Conservation (phyloP, 768 basidiomycete genomes). For the Amanita rimosa region DNA sequence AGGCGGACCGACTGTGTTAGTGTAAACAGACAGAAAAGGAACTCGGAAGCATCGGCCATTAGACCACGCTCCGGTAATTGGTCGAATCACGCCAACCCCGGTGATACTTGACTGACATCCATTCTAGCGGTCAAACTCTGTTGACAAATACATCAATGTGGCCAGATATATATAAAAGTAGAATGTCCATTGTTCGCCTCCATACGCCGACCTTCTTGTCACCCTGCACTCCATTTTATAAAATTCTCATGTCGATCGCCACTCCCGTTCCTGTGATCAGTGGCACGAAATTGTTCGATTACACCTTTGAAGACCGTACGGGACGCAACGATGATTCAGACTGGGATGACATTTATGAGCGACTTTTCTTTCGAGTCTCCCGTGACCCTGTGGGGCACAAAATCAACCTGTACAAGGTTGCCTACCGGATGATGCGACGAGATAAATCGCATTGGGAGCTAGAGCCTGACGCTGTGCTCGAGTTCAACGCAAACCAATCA, state of each 20-base stretch:
- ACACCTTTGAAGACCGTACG: conserved; percentile 60
- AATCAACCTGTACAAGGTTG: conserved; percentile 57
- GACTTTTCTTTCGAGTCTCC: conserved; percentile 54
- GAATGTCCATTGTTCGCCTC: not conserved
- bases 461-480: conserved; percentile 46
- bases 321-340: conserved; percentile 43
- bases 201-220: not conserved
- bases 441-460: conserved; percentile 40
- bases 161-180: not conserved
- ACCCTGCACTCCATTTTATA: not conserved
- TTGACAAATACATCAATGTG: not conserved
- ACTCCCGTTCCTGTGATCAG: conserved; percentile 5
- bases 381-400: conserved; percentile 27
- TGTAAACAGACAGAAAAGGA: not conserved
- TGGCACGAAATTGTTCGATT: conserved; percentile 26
- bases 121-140: not conserved
- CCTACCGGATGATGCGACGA: conserved; percentile 48
- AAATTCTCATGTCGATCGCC: not conserved
- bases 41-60: not conserved
- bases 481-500: conserved; percentile 45
- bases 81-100: not conserved
- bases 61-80: not conserved
- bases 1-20: not conserved
- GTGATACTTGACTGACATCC: not conserved
- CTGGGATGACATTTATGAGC: conserved; percentile 73